Percentiles rank a stretch among this genome's conserved stretches.
Conservation (phyloP, 1,284 basidiomycete genomes). For the Rhodotorula sp. region DNA sequence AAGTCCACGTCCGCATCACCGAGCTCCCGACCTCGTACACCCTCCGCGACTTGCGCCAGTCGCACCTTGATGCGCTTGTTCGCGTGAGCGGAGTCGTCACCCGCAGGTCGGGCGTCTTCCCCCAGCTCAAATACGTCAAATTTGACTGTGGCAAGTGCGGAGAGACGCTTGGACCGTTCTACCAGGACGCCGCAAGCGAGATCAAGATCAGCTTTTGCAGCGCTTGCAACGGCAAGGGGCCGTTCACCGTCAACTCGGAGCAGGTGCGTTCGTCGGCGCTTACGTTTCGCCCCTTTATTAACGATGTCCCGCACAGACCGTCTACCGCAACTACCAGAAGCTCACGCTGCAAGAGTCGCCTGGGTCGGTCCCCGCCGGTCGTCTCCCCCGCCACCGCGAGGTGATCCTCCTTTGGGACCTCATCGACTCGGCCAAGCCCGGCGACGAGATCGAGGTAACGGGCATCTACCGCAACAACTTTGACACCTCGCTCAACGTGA, state of each 20-base stretch:
- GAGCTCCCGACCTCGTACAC: conserved; percentile 87
- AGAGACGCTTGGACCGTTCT: conserved; percentile 90
- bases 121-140: conserved; percentile 98
- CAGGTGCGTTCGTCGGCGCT: conserved; percentile 58
- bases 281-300: not conserved
- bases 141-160: conserved; percentile 96
- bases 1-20: conserved; percentile 95
- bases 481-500: conserved; percentile 94
- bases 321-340: conserved; percentile 98
- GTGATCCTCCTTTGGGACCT: conserved; percentile 97
- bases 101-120: conserved; percentile 91
- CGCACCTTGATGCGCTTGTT: conserved; percentile 91
- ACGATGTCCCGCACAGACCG: conserved; percentile 63
- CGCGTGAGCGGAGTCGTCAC: conserved; percentile 97
- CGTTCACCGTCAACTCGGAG: conserved; percentile 94
- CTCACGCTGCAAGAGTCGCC: conserved; percentile 98
- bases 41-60: conserved; percentile 87
- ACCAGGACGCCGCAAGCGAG: conserved; percentile 92
- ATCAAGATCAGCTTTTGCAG: conserved; percentile 92
- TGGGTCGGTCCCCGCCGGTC: conserved; percentile 95
- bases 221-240: conserved; percentile 89
- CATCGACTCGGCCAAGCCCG: conserved; percentile 95
- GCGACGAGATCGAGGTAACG: conserved; percentile 96
- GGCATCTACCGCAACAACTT: conserved; percentile 99
- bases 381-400: conserved; percentile 91